A percentile compares a stretch with the other conserved stretches of the same genome.
phyloP scores from a whole-genome alignment of 2,329 filamentous ascomycete genomes.

The Aspergillus glaucus region DNA sequence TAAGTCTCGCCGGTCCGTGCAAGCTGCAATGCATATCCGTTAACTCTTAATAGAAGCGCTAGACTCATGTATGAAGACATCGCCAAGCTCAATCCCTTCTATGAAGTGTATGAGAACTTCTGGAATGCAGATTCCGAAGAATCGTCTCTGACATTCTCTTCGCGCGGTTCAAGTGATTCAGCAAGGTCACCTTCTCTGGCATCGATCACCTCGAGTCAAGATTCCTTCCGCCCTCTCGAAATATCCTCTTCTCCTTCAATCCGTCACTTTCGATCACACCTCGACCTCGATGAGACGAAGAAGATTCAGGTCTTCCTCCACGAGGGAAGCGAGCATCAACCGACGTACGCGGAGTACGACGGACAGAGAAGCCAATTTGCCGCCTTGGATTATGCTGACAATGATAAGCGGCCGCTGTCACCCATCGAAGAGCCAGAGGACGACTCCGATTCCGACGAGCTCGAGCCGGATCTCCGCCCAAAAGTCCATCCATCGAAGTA shows the following conservation, averaged over 20 bases:
- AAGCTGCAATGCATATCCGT: background rate
- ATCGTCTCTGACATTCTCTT: constrained; percentile 6
- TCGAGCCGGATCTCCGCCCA: constrained; percentile 3
- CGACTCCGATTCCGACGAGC: background rate
- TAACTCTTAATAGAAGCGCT: constrained; percentile 10
- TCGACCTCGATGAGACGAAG: background rate
- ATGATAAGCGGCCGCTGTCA: background rate
- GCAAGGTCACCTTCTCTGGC: constrained; percentile 14
- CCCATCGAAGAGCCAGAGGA: constrained; percentile 2
- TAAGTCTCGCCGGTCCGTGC: constrained; percentile 8
- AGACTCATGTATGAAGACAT: constrained; percentile 20
- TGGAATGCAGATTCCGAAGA: constrained; percentile 12
- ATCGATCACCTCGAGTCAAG: constrained; percentile 5
- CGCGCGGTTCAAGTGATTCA: constrained; percentile 9
- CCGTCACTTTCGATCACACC: background rate
- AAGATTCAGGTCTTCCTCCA: constrained; percentile 6
- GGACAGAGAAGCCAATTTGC: constrained; percentile 10
- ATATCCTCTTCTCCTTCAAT: constrained; percentile 5
- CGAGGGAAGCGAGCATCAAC: constrained; percentile 7
- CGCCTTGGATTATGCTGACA: constrained; percentile 6
- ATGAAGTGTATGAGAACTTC: constrained; percentile 16
- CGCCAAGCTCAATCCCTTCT: constrained; percentile 22
- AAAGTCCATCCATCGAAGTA: constrained; percentile 1
- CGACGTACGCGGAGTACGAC: constrained; percentile 6
- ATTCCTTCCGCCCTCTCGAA: constrained; percentile 7